Conservation (phyloP, 768 basidiomycete species). For the Panaeolus papilionaceus region DNA sequence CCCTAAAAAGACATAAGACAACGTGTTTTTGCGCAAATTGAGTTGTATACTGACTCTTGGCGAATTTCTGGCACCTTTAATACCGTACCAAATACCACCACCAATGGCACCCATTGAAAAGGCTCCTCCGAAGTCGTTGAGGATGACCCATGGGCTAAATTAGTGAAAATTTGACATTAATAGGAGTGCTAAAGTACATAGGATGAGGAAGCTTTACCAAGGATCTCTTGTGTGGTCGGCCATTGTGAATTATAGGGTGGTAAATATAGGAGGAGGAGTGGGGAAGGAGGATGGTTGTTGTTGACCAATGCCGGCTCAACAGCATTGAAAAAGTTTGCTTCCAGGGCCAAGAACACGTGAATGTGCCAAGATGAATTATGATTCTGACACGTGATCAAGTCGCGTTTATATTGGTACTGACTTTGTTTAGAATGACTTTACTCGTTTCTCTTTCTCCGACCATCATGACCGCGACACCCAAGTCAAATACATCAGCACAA, state of each 20-base stretch:
- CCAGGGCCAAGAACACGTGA: conserved; percentile 34
- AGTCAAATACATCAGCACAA: conserved; percentile 30
- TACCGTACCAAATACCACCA: conserved; percentile 98
- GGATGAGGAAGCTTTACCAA: conserved; percentile 24
- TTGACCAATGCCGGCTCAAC: conserved; percentile 12
- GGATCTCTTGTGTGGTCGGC: conserved; percentile 38
- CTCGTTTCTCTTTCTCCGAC: conserved; percentile 28
- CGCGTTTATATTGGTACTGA: conserved; percentile 32
- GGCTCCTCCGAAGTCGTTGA: conserved; percentile 97
- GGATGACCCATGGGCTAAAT: conserved; percentile 93
- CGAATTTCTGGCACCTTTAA: conserved; percentile 97
- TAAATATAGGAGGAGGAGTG: conserved; percentile 15
- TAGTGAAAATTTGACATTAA: conserved; percentile 19
- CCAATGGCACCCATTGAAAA: conserved; percentile 98
- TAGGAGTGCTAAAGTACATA: not conserved
- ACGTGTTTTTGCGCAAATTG: not conserved
- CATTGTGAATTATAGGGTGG: conserved; percentile 24
- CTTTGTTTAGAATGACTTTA: conserved; percentile 30
- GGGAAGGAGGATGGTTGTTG: conserved; percentile 18
- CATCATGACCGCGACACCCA: conserved; percentile 37
- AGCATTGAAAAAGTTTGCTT: conserved; percentile 39
- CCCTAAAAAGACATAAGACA: conserved; percentile 57
- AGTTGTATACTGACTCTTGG: conserved; percentile 69
- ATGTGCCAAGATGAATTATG: conserved; percentile 16
- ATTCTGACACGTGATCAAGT: conserved; percentile 36